phyloP scores from a whole-genome alignment of 2,329 filamentous ascomycete species.

The Xylariaceae sp. region DNA sequence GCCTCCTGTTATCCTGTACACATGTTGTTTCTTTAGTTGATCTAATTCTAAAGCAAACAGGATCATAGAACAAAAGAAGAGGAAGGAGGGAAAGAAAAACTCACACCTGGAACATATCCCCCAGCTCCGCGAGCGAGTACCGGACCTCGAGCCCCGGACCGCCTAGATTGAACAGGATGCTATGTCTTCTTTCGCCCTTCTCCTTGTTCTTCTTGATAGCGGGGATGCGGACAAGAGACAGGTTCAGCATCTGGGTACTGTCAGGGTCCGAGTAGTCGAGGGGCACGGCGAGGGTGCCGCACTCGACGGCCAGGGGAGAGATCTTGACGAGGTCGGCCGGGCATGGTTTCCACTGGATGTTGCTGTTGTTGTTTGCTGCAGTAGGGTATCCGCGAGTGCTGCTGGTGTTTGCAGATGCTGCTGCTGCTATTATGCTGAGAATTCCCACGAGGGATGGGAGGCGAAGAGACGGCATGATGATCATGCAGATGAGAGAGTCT shows the following conservation, averaged over 20 bases:
- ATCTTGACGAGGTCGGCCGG: constrained; percentile 16
- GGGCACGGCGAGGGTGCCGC: constrained; percentile 34
- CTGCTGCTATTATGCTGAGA: constrained; percentile 3
- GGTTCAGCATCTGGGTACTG: constrained; percentile 24
- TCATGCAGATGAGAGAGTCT: too few relatives aligned
- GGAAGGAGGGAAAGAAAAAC: too few relatives aligned
- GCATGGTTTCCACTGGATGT: constrained; percentile 22
- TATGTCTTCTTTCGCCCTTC: constrained; percentile 26
- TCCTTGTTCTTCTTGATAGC: constrained; percentile 25
- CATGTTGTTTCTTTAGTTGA: constrained; percentile 3
- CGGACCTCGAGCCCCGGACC: constrained; percentile 28
- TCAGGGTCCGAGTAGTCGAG: constrained; percentile 34
- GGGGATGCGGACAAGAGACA: constrained; percentile 31
- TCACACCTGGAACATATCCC: constrained; percentile 19
- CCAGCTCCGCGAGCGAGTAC: constrained; percentile 8
- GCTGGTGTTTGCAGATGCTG: neutral
- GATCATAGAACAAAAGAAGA: too few relatives aligned
- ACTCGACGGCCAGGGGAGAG: constrained; percentile 24
- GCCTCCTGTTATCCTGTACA: constrained; percentile 22
- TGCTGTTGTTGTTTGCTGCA: too few relatives aligned
- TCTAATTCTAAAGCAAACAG: too few relatives aligned
- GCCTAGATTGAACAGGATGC: constrained; percentile 37
- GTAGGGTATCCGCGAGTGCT: constrained; percentile 2
- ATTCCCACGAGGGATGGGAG: too few relatives aligned
- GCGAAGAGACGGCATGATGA: too few relatives aligned